Base-by-base conservation (phyloP, 2,329 filamentous ascomycete species). In the Curvularia hawaiiensis region DNA sequence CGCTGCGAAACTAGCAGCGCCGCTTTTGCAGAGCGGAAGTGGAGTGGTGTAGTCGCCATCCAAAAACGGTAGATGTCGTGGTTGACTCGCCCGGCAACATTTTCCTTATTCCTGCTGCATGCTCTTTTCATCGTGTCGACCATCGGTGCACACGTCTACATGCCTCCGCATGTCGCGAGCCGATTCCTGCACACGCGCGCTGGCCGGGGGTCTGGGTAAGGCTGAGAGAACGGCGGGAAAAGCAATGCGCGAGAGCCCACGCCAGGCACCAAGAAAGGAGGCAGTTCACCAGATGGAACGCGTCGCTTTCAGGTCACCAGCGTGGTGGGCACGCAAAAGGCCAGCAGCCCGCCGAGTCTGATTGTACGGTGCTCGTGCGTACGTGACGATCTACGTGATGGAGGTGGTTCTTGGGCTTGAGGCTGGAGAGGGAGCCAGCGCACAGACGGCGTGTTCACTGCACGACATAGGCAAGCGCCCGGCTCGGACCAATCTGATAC, bases 381-480 rank as follows among this genome's bases (percentile, higher is more conserved):
- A 28, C 28, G 52, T 35, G 56, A 44, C 26, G 26, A 47, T 50
- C 39, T 50, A 33, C 51, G 31, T 41, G 30, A 54, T 30, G 33
- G 47, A 45, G 11, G 16, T 35, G 39, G 22, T 38, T 20, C n/a
- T 38, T 35, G 38, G 56, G 12, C n/a, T 38, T 47, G 54, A 45
- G 53, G 54, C 56, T 59, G 57, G 41, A 46, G 46, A 38, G 39
- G 46, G 38, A 10, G 24, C n/a, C 47, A 28, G 55, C 55, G 56
- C 59, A 60, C 53, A 56, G 57, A 56, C 56, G 22, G 38, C 30
- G 51, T 38, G 58, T 60, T 60, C 58, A 50, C 57, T 63, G 58
- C 60, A 57, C 56, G 63, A 60, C 62, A 65, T 69, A 35, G 44
- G 54, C 55, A 58, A 58, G 55, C 52, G 54, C 58, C 43, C 47